Evolutionary conservation across 2,329 filamentous ascomycete species (phyloP), one percentile per base, ranked within the genome.

Genomic region (Anisogramma anomala): DNA sequence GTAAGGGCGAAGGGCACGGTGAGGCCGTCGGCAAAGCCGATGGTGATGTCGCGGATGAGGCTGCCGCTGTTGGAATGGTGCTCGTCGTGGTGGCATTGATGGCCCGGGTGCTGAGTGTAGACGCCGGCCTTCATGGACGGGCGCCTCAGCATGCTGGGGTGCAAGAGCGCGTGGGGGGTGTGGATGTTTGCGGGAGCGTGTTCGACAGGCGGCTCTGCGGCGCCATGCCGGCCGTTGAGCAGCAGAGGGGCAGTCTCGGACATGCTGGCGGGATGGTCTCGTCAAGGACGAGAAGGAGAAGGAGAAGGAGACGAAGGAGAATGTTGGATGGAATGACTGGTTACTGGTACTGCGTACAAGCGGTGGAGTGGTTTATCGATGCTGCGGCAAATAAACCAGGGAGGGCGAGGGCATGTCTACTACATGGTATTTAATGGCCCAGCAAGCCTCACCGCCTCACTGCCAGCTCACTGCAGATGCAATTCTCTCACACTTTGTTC

Each of bases 1-100:
- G 81, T 86, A 27, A 88, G 66, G 13, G 83, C 83, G 51, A 88
- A 88, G 0, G 83, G 83, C 0, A 88, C 83, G 0, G 83, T 88
- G 50, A 88, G 68, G 13, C 83, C 83, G 54, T 88, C 83, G 0
- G 82, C 79, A 51, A 87, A 77, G 39, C 83, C 83, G 50, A 88
- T 79, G 45, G 83, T 85, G 48, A 78, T 69, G 58, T 84, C 78
- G 33, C 72, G 68, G 13, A 79, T 59, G 39, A 75, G 53, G 42
- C 65, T 61, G 45, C 58, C 59, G 50, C 67, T 56, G 51, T 62
- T 58, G 38, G 57, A 50, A 44, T 57, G 51, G 9, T 45, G 39
- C 38, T 52, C 49, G 37, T 36, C 6, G 37, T 50, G 31, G 23
- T 39, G 25, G 19, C 48, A 26, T 22, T 47, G 36, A 37, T 42